phyloP scores from a whole-genome alignment of 306 rosid species.

The Prunus padus region DNA sequence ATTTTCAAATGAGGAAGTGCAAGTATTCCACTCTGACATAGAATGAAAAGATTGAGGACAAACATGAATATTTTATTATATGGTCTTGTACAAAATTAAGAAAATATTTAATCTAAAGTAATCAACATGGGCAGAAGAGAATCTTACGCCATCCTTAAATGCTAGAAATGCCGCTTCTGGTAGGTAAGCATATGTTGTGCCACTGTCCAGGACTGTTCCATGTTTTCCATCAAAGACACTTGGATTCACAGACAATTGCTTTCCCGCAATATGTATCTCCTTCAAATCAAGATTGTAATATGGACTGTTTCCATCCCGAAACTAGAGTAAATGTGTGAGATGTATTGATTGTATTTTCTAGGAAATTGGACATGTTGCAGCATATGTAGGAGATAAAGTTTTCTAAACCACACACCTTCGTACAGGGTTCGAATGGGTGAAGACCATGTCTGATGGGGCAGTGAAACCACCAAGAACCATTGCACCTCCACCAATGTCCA shows the following conservation, averaged over 20 bases:
- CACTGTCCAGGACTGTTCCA: constrained; percentile 93
- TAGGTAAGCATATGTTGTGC: constrained; percentile 92
- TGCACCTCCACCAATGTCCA: constrained; percentile 96
- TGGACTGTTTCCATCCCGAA: constrained; percentile 99
- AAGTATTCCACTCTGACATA: not conserved
- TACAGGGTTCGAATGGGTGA: constrained; percentile 60
- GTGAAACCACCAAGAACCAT: constrained; percentile 93
- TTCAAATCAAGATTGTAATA: constrained; percentile 93
- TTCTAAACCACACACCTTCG: constrained; percentile 68
- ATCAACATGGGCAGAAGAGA: constrained; percentile 1
- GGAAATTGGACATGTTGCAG: constrained; percentile 46
- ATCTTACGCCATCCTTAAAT: constrained; percentile 84
- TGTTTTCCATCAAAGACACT: constrained; percentile 73
- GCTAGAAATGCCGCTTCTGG: constrained; percentile 73
- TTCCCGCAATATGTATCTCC: constrained; percentile 92
- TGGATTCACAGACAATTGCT: constrained; percentile 56
- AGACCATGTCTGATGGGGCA: constrained; percentile 75
- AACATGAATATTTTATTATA: constrained; percentile 8
- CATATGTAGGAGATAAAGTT: constrained; percentile 26
- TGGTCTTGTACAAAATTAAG: constrained; percentile 11
- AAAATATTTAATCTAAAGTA: constrained; percentile 22
- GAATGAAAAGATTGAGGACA: not conserved
- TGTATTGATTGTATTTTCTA: constrained; percentile 61
- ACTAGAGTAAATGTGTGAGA: constrained; percentile 99
- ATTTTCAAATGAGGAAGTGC: not conserved